Evolutionary conservation across 2,329 filamentous ascomycete species (phyloP).

Genomic region (Aureobasidium sp.): DNA sequence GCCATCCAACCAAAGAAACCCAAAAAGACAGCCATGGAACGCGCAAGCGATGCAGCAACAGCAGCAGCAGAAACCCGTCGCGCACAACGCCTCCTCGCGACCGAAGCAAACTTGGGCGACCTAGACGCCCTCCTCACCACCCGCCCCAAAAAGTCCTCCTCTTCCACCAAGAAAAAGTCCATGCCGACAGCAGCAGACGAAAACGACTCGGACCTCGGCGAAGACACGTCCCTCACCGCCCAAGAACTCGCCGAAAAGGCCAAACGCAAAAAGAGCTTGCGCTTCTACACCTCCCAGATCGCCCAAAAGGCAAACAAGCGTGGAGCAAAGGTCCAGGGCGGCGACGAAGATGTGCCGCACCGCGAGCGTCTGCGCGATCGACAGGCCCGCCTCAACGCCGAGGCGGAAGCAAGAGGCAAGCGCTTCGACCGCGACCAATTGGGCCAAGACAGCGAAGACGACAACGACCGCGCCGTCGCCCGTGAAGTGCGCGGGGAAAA

Average conservation of each 20-base stretch:
- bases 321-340: slow-evolving; percentile 63
- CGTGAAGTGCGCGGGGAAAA: slow-evolving; percentile 39
- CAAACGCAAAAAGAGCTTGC: slow-evolving; percentile 79
- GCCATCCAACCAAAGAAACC: slow-evolving; percentile 28
- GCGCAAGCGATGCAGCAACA: slow-evolving; percentile 47
- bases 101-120: slow-evolving; percentile 66
- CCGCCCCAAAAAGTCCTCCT: slow-evolving; percentile 27
- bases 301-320: slow-evolving; percentile 89
- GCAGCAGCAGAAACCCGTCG: slow-evolving; percentile 48
- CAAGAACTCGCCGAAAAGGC: slow-evolving; percentile 80
- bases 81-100: slow-evolving; percentile 46
- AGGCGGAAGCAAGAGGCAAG: slow-evolving; percentile 76
- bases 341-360: slow-evolving; percentile 78
- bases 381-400: slow-evolving; percentile 77
- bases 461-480: slow-evolving; percentile 52
- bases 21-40: slow-evolving; percentile 42
- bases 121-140: slow-evolving; percentile 55
- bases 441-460: slow-evolving; percentile 59
- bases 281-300: slow-evolving; percentile 98
- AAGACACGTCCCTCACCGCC: slow-evolving; percentile 72
- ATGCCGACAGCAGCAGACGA: slow-evolving; percentile 33
- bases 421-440: slow-evolving; percentile 60
- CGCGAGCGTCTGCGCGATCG: slow-evolving; percentile 82
- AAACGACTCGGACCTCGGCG: slow-evolving; percentile 84
- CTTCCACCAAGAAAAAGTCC: slow-evolving; percentile 18